Base-by-base conservation (phyloP, 1,284 basidiomycete species). In the Taiwanofungus camphoratus region DNA sequence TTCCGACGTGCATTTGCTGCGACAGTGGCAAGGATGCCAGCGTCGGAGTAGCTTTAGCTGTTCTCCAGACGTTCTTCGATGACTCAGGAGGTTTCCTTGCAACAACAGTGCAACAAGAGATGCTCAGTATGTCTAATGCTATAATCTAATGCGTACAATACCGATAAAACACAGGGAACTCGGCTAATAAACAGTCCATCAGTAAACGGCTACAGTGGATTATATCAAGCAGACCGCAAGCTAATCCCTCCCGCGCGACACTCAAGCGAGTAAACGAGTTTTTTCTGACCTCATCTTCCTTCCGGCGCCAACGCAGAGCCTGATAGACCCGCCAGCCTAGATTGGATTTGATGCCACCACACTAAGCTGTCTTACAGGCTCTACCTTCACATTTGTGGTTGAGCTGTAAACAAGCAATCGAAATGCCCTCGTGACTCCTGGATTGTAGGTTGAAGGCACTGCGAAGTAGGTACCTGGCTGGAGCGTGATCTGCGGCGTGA, bases 201-300 rank as follows among this genome's bases (percentile, higher is more conserved):
- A 73, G 74, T 22, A 81, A 69, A 20, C 69, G 89, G 12, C 66
- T 92, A 27, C 81, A 92, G 55, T 92, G 89, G 90, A 77, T 92
- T 39, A 83, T 90, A 44, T 68, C 79, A 3, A 79, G 78, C 53
- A 64, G 75, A n/a, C 79, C 87, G 1, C 61, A 70, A 39, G 79
- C 83, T 1, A 90, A 91, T 54, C 88, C 90, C 2, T 78, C 83
- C 20, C 71, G 89, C 35, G 70, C 74, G 6, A 88, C 84, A 18
- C 67, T 92, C 44, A 87, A 91, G 57, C 70, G 82, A 6, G 77
- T 91, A 33, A 90, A 92, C 54, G 84, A 88, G 52, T 87, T 76
- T 51, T 64, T 91, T 20, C 67, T 90, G 44, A 73, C 75, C 0
- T 55, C 67, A 0, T 50, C 56, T 5, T 48, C 49, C 18, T 35